Base-by-base conservation (phyloP, 192 early-diverging fungal species). In the Phycomyces blakesleeanus region DNA sequence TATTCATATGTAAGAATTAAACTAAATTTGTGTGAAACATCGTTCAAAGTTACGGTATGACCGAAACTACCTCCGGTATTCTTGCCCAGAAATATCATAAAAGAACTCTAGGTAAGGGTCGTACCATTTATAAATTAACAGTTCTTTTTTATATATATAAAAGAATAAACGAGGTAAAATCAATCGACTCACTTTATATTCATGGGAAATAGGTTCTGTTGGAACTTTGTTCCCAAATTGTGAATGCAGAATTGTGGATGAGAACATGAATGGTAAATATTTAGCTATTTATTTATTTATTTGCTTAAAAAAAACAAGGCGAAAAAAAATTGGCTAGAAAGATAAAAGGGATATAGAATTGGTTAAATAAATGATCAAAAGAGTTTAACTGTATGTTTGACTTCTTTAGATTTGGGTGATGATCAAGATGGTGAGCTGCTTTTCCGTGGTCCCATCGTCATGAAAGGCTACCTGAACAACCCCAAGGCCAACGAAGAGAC, bases 401-500 rank as follows among this genome's bases (percentile, higher is more conserved):
- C n/a, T n/a, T n/a, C 49, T 50, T 6, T 61, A 77, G 80, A 77
- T 24, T 57, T 82, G 27, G 80, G 77, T 38, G 47, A 65, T 22
- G 75, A 76, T 41, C 52, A 76, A 51, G 64, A 64, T 20, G 80
- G 80, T n/a, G 80, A 82, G 55, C 67, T 78, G 52, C 25, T 82
- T 38, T 27, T 82, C 16, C 68, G 72, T 12, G 80, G 80, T 0
- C 73, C 73, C 9, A 77, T 72, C 51, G 63, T 82, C 5, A 82
- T 79, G 77, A 78, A 79, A 55, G 80, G 80, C 10, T 82, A 82
- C 61, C 64, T 77, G 27, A 82, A 82, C 47, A 79, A 82, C 50
- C 24, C 38, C 4, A 62, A 77, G 52, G 80, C 77, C 0, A 82
- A 76, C 37, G 70, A 63, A 7, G 37, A 61, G 27, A 77, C 80